These are phyloP conservation scores for Pichia occidentalis DNA, from an alignment of 805 yeast species.

Conservation along the genomic window DNA sequence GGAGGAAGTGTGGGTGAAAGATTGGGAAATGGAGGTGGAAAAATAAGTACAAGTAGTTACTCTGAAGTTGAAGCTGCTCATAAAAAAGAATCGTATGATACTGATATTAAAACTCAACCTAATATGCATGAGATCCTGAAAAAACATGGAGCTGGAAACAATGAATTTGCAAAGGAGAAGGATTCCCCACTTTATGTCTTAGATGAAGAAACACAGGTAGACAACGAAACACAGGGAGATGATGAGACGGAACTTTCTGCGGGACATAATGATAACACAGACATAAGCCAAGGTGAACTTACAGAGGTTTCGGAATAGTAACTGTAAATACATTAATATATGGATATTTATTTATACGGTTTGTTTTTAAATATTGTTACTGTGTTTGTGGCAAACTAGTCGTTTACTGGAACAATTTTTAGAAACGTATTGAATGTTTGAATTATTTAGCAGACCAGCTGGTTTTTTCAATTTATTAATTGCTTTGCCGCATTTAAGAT, in stretches of 20 bases:
- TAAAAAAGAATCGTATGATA: too few relatives aligned
- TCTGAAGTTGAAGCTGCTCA: too few relatives aligned
- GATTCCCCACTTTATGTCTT: background rate
- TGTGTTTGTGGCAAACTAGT: slow-evolving; percentile 5
- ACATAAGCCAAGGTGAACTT: too few relatives aligned
- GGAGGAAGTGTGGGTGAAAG: background rate
- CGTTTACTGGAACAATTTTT: slow-evolving; percentile 11
- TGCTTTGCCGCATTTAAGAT: slow-evolving; percentile 9
- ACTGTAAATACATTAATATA: background rate
- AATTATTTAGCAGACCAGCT: slow-evolving; percentile 9
- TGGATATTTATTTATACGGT: background rate
- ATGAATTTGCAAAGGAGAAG: background rate
- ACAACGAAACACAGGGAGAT: too few relatives aligned
- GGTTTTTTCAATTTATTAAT: slow-evolving; percentile 2
- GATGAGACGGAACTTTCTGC: too few relatives aligned
- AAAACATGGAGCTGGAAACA: background rate
- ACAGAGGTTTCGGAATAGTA: background rate
- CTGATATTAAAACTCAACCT: too few relatives aligned
- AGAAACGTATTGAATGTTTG: slow-evolving; percentile 13
- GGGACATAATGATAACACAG: background rate
- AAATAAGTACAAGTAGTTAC: too few relatives aligned
- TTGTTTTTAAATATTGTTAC: background rate
- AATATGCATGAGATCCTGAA: background rate
- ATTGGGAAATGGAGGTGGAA: too few relatives aligned
- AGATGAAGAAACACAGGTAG: slow-evolving; percentile 10